Evolutionary conservation across 495 filamentous ascomycete species (phyloP).

Genomic region (Aspergillus ellipticus): DNA sequence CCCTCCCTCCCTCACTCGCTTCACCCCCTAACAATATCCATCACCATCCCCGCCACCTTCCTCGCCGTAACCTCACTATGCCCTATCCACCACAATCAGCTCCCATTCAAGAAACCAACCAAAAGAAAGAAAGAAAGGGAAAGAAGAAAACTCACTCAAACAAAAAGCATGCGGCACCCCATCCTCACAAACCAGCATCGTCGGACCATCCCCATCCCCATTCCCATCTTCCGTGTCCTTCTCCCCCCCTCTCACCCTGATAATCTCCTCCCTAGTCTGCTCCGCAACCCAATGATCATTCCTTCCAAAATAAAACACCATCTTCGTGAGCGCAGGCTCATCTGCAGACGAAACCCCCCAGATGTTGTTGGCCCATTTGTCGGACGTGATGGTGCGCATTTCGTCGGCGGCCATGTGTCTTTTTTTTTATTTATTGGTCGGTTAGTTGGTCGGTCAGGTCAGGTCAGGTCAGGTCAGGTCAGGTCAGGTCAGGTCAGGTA

Average conservation of each 20-base stretch:
- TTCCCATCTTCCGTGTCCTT: neutral
- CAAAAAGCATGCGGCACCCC: conserved; percentile 80
- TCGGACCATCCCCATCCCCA: conserved; percentile 46
- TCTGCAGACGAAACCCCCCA: conserved; percentile 61
- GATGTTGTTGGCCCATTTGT: conserved; percentile 74
- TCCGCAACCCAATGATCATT: conserved; percentile 82
- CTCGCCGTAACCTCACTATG: conserved; percentile 63
- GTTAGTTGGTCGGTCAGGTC: too few relatives aligned
- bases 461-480: too few relatives aligned
- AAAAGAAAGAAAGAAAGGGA: neutral
- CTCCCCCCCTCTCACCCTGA: conserved; percentile 45
- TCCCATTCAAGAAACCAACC: too few relatives aligned
- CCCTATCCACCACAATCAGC: conserved; percentile 32
- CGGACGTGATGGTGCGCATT: conserved; percentile 68
- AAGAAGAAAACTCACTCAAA: conserved; percentile 53
- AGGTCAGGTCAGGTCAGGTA: too few relatives aligned
- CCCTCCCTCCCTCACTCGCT: too few relatives aligned
- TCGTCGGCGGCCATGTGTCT: conserved; percentile 70
- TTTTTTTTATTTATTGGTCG: neutral
- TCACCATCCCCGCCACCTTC: conserved; percentile 60
- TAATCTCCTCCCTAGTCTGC: conserved; percentile 68
- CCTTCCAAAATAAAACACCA: conserved; percentile 78
- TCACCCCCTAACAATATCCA: conserved; percentile 42
- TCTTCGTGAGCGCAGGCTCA: conserved; percentile 43
- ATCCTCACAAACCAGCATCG: conserved; percentile 69